phyloP scores from a whole-genome alignment of 805 yeast species.

The Debaryomyces maramus region DNA sequence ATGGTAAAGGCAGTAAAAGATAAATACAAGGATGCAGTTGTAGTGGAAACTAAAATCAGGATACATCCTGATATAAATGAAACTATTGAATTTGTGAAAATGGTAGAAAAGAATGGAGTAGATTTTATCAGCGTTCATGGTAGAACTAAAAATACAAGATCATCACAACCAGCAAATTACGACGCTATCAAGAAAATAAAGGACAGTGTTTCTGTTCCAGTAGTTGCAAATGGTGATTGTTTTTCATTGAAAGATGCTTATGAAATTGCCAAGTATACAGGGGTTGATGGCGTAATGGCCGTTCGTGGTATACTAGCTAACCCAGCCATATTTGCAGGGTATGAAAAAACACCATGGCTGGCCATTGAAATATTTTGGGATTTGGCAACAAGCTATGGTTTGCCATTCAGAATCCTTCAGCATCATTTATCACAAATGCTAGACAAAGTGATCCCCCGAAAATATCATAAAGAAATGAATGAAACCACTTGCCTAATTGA shows the following conservation, averaged over 20 bases:
- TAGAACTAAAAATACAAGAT: constrained; percentile 78
- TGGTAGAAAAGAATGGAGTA: constrained; percentile 83
- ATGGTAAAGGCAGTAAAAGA: constrained; percentile 85
- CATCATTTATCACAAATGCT: constrained; percentile 91
- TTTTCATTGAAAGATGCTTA: constrained; percentile 64
- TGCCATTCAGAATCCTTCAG: constrained; percentile 80
- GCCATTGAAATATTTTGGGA: constrained; percentile 85
- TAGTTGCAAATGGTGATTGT: constrained; percentile 98
- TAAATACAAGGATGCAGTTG: constrained; percentile 67
- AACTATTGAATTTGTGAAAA: constrained; percentile 69
- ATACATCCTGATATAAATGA: constrained; percentile 75
- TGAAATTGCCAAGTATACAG: constrained; percentile 61
- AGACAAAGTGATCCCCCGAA: constrained; percentile 45
- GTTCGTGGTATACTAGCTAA: constrained; percentile 84
- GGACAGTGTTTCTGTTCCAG: constrained; percentile 62
- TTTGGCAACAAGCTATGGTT: constrained; percentile 72
- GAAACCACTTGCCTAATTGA: constrained; percentile 56
- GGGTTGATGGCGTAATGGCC: constrained; percentile 93
- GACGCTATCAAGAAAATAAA: constrained; percentile 75
- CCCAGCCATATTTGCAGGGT: constrained; percentile 86
- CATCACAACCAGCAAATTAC: constrained; percentile 77
- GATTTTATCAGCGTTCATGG: constrained; percentile 96
- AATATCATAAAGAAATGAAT: constrained; percentile 56
- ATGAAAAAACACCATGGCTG: constrained; percentile 78
- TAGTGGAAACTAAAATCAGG: constrained; percentile 88